Evolutionary conservation across 202 grass and related monocot species (phyloP).

Genomic region (Tripidium arundinaceum): DNA sequence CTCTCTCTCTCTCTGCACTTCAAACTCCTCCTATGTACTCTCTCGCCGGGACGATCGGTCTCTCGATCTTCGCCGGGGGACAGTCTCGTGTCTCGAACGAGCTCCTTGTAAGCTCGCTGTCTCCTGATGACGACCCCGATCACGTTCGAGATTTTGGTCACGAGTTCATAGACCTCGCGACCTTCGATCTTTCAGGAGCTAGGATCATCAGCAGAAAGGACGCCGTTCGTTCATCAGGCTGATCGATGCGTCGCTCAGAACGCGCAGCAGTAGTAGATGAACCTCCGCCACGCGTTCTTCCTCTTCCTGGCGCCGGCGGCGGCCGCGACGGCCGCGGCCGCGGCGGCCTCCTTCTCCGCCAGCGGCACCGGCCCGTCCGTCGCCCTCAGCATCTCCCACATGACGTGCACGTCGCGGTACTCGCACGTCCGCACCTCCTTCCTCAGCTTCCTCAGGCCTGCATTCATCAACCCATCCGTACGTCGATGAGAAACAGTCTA

Average conservation of each 20-base stretch:
- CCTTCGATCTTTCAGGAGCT: neutral
- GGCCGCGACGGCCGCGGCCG: slow-evolving; percentile 30
- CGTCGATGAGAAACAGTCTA: neutral
- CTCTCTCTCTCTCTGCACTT: neutral
- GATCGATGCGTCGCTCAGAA: slow-evolving; percentile 27
- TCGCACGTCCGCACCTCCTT: slow-evolving; percentile 94
- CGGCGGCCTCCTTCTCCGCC: slow-evolving; percentile 41
- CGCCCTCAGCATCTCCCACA: slow-evolving; percentile 87
- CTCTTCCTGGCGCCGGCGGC: slow-evolving; percentile 38
- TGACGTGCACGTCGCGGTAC: slow-evolving; percentile 81
- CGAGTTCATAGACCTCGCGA: neutral
- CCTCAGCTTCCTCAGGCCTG: slow-evolving; percentile 67
- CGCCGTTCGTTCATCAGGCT: neutral
- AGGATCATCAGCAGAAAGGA: neutral
- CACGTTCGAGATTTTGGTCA: neutral
- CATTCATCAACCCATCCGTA: neutral
- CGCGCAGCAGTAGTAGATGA: slow-evolving; percentile 61
- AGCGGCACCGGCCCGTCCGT: slow-evolving; percentile 34
- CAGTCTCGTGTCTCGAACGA: neutral
- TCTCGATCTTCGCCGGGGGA: slow-evolving; percentile 20
- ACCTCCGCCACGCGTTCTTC: slow-evolving; percentile 40
- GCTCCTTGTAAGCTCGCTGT: neutral
- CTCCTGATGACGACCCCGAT: neutral
- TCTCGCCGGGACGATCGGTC: slow-evolving; percentile 1
- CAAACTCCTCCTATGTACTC: slow-evolving; percentile 15